Conservation (phyloP, 306 rosid species). For the Potentilla sterilis region DNA sequence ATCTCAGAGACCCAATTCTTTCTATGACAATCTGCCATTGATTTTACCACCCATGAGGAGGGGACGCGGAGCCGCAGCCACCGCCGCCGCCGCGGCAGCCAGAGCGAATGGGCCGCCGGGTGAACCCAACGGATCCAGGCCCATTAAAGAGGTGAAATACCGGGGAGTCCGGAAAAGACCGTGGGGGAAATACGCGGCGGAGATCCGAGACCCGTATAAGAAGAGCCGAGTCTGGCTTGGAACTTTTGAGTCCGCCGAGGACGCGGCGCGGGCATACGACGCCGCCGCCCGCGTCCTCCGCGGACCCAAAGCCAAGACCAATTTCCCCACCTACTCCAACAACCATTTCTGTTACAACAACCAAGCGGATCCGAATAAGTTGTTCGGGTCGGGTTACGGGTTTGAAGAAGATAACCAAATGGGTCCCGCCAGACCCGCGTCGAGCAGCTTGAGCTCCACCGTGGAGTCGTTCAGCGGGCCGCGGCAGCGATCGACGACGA, state of each 20-base stretch:
- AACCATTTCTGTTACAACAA: constrained; percentile 30
- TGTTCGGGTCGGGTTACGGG: constrained; percentile 34
- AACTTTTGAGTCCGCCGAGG: constrained; percentile 80
- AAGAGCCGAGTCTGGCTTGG: constrained; percentile 85
- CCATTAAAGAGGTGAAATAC: constrained; percentile 51
- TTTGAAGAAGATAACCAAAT: constrained; percentile 36
- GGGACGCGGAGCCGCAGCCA: constrained; percentile 54
- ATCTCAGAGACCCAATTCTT: background rate
- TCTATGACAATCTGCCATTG: constrained; percentile 9
- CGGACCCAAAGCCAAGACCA: constrained; percentile 78
- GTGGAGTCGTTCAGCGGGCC: constrained; percentile 91
- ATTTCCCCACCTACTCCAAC: constrained; percentile 46
- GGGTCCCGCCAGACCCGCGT: constrained; percentile 60
- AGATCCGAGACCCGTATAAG: constrained; percentile 89
- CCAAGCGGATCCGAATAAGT: constrained; percentile 42
- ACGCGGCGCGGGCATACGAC: constrained; percentile 83
- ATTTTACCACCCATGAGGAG: constrained; percentile 39
- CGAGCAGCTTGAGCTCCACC: constrained; percentile 84
- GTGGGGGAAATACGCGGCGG: constrained; percentile 89
- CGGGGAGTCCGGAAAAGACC: constrained; percentile 83
- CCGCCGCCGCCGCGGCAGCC: constrained; percentile 13
- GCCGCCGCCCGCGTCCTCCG: constrained; percentile 68
- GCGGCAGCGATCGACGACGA: background rate
- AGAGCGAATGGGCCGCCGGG: constrained; percentile 9
- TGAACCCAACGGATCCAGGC: constrained; percentile 35